phyloP scores from a whole-genome alignment of 768 basidiomycete genomes.

The Pleurotus salmoneostramineus region DNA sequence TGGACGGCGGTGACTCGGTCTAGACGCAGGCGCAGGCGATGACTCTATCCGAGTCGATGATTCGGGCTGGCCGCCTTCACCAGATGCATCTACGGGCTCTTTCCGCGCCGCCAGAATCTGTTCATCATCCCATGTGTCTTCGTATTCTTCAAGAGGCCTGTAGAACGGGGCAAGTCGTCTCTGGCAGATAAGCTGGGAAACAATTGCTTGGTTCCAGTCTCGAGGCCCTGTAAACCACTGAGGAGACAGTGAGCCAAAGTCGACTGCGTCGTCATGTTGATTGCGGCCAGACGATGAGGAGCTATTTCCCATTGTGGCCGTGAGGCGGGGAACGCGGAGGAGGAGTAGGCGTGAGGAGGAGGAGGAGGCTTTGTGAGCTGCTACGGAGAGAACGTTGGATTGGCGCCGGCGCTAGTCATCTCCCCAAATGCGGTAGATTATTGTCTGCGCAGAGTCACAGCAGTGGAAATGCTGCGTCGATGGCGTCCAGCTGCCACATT shows the following conservation, averaged over 20 bases:
- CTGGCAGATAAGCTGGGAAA: slow-evolving; percentile 84
- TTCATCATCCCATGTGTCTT: slow-evolving; percentile 85
- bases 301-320: slow-evolving; percentile 70
- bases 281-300: slow-evolving; percentile 70
- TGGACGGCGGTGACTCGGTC: slow-evolving; percentile 51
- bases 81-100: slow-evolving; percentile 53
- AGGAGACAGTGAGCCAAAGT: slow-evolving; percentile 76
- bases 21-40: slow-evolving; percentile 26
- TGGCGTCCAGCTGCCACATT: no score
- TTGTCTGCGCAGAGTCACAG: not conserved
- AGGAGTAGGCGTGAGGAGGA: no score
- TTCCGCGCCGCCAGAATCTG: slow-evolving; percentile 80
- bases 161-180: slow-evolving; percentile 94
- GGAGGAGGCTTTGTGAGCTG: no score
- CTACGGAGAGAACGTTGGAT: no score
- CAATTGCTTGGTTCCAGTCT: slow-evolving; percentile 89
- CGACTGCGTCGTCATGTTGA: slow-evolving; percentile 80
- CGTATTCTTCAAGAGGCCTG: slow-evolving; percentile 91
- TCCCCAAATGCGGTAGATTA: not conserved
- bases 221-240: slow-evolving; percentile 80
- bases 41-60: slow-evolving; percentile 44
- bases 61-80: slow-evolving; percentile 23
- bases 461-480: not conserved
- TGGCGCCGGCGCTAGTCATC: not conserved
- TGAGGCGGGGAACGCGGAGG: not conserved